Base-by-base conservation (phyloP, 83 land plant genomes). In the Picea mariana region DNA sequence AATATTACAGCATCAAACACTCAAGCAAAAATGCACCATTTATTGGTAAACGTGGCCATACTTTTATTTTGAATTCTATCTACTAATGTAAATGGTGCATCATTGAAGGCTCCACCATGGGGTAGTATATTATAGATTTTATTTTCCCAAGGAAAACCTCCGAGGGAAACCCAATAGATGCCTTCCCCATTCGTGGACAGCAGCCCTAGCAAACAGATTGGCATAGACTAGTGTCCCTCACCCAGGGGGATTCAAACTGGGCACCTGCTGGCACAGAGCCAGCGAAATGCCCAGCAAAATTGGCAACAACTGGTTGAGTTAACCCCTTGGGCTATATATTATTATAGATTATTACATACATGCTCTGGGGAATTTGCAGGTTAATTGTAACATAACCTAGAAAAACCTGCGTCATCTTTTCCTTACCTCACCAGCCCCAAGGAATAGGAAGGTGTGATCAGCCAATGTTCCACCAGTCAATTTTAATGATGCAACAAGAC, bases 391-490 rank as follows among this genome's bases (percentile, higher is more conserved):
- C 24, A 73, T 73, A n/a, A 47, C 55, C 55, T 12, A 21, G 58
- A 23, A 75, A 75, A 18, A 47, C 11, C 77, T 44, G 7, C 9
- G 8, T 13, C 23, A 12, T 75, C 59, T 73, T 73, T 44, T 16
- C 44, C 80, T 77, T 84, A 85, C 89, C 84, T 87, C 89, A 4
- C 89, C 89, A 78, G 89, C 89, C n/a, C 89, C 89, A 55, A 85
- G 83, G 84, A 87, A 87, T 59, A 87, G 52, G 62, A 87, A 87
- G 9, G 76, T 82, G 77, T 87, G 89, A 66, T 87, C 89, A 47
- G 85, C 82, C 72, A 85, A 84, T 31, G 61, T 87, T 31, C 89
- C 88, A 11, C 89, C 88, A 26, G 87, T 85, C 73, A 85, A 58
- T 71, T 85, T 89, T 17, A 87, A 76, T 27, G 89, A 80, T 15